Evolutionary conservation across 352 stramenopile genomes (phyloP).

Genomic region (Blastocystis sp.): DNA sequence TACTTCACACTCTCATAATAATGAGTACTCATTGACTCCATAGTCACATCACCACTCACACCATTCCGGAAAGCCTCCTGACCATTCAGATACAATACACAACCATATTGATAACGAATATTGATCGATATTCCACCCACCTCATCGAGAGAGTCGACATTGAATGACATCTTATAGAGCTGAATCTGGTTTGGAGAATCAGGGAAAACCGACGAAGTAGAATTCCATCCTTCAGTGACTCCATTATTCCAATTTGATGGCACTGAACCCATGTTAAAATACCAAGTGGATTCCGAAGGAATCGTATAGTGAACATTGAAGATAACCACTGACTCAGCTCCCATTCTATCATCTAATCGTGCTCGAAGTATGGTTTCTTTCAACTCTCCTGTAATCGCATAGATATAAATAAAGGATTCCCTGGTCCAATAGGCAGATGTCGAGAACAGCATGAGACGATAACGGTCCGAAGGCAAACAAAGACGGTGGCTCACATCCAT

Average conservation of each 20-base stretch:
- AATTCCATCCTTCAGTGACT: background rate
- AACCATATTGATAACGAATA: background rate
- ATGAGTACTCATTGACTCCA: background rate
- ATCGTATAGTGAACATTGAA: background rate
- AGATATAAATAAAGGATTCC: background rate
- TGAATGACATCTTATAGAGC: background rate
- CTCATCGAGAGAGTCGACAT: background rate
- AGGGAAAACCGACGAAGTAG: background rate
- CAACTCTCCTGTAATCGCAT: background rate
- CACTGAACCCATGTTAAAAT: conserved; percentile 29
- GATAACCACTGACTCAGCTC: background rate
- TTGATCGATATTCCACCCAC: background rate
- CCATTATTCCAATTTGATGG: background rate
- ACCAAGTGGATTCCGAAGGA: background rate
- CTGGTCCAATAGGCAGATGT: background rate
- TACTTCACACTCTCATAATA: background rate
- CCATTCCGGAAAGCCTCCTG: background rate
- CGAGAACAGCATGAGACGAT: background rate
- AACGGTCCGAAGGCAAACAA: background rate
- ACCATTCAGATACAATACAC: background rate
- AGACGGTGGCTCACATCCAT: background rate
- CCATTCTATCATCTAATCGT: background rate
- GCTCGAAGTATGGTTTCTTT: background rate
- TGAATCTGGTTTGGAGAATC: background rate
- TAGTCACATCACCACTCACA: background rate